Conservation (phyloP, 768 basidiomycete genomes). For the Saitozyma sp. region DNA sequence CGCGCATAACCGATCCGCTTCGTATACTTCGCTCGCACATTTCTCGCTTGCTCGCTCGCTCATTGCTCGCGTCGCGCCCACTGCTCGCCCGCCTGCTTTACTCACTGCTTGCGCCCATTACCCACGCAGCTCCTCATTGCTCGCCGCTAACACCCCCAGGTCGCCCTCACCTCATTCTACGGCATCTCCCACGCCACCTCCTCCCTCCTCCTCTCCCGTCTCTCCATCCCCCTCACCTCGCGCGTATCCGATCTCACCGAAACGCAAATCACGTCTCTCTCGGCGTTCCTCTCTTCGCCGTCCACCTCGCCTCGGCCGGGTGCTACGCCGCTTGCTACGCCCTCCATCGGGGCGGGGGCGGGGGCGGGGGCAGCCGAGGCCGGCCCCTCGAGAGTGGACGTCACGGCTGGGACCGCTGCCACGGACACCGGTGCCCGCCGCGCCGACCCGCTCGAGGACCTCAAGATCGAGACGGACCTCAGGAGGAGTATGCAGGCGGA, state of each 20-base stretch:
- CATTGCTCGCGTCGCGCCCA: not conserved
- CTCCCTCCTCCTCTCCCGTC: constrained; percentile 80
- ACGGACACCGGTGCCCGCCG: not conserved
- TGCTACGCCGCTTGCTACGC: constrained; percentile 66
- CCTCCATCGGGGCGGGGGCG: constrained; percentile 29
- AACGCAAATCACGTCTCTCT: constrained; percentile 83
- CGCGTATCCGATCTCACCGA: constrained; percentile 79
- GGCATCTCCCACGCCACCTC: constrained; percentile 78
- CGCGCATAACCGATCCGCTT: too few relatives aligned
- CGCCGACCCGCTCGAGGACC: constrained; percentile 66
- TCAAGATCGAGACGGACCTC: constrained; percentile 87
- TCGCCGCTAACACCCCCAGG: constrained; percentile 57
- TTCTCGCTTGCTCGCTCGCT: too few relatives aligned
- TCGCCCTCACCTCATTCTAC: constrained; percentile 86
- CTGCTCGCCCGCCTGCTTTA: not conserved
- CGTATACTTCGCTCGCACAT: too few relatives aligned
- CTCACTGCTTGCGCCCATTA: not conserved
- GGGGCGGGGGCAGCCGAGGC: constrained; percentile 1
- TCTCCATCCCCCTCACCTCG: constrained; percentile 84
- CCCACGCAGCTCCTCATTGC: too few relatives aligned
- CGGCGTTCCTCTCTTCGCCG: constrained; percentile 90
- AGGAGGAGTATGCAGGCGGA: constrained; percentile 80
- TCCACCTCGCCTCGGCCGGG: constrained; percentile 68
- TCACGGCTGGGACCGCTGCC: not conserved
- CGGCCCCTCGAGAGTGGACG: too few relatives aligned